Conservation (phyloP, 208 protist genomes). For the Acanthamoeba sp. region DNA sequence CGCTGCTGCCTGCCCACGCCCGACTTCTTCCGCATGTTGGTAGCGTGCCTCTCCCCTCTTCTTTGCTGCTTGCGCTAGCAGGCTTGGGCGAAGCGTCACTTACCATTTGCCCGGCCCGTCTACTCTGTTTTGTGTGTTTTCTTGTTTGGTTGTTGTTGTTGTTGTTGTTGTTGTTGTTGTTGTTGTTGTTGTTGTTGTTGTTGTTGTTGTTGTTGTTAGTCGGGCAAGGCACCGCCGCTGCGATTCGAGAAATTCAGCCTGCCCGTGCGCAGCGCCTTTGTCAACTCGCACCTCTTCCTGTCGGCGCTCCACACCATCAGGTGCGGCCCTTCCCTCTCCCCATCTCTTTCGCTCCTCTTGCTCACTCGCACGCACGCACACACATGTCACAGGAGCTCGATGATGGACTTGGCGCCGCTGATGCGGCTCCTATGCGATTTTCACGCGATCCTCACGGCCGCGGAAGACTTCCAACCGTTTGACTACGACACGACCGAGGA, state of each 20-base stretch:
- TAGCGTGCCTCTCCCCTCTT: no score
- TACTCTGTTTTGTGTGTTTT: no score
- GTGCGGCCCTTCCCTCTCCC: not conserved
- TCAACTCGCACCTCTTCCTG: constrained; percentile 27
- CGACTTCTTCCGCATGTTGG: constrained; percentile 4
- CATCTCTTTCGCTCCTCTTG: not conserved
- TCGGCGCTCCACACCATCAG: not conserved
- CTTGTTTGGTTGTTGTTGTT: no score
- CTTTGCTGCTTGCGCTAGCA: no score
- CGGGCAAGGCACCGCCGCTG: not conserved
- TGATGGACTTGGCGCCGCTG: not conserved
- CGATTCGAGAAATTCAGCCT: not conserved
- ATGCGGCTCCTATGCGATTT: not conserved
- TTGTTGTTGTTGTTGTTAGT: no score
- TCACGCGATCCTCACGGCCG: not conserved
- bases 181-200: no score
- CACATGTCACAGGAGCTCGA: not conserved
- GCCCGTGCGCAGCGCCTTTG: constrained; percentile 44
- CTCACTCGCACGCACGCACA: no score
- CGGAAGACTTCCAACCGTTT: constrained; percentile 28
- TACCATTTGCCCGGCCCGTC: no score
- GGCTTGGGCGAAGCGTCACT: no score
- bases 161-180: no score
- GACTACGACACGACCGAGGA: not conserved
- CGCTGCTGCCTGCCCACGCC: not conserved